Percentiles rank a stretch among this genome's conserved stretches.
Evolutionary conservation across 768 basidiomycete genomes (phyloP).

Genomic region (Lactarius psammicola): DNA sequence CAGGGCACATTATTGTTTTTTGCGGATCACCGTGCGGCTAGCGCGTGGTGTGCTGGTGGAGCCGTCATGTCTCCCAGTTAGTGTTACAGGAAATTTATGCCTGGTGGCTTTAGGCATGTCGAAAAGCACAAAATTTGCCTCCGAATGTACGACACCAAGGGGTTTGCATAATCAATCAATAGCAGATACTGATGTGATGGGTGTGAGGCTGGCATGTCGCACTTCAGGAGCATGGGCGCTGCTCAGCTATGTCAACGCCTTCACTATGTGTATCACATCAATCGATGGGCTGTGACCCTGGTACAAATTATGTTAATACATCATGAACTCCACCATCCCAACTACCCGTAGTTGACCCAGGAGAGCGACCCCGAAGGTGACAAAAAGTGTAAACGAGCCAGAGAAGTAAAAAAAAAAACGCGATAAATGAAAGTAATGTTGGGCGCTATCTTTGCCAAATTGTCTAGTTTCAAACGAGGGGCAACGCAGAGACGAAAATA

Average conservation of each 20-base stretch:
- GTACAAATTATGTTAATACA: constrained; percentile 4
- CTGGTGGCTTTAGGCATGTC: constrained; percentile 45
- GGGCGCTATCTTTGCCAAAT: constrained; percentile 3
- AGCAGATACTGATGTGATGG: neutral
- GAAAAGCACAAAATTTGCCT: neutral
- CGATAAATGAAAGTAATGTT: neutral
- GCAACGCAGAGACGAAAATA: neutral
- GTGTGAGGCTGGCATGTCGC: neutral
- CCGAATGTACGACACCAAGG: neutral
- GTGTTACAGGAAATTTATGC: constrained; percentile 48
- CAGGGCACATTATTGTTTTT: constrained; percentile 60
- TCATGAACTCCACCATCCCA: neutral
- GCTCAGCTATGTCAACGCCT: neutral
- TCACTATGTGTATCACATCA: neutral
- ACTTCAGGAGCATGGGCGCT: neutral
- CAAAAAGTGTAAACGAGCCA: neutral
- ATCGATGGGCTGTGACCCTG: neutral
- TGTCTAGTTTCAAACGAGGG: neutral
- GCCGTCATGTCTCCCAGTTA: constrained; percentile 28
- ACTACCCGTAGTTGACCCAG: neutral
- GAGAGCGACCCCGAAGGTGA: neutral
- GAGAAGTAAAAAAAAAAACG: neutral
- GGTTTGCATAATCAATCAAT: neutral
- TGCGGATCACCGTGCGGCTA: constrained; percentile 59
- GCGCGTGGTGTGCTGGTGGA: constrained; percentile 55